Evolutionary conservation across 139 green algal genomes (phyloP).

Genomic region (Chlamydomonas eustigma): DNA sequence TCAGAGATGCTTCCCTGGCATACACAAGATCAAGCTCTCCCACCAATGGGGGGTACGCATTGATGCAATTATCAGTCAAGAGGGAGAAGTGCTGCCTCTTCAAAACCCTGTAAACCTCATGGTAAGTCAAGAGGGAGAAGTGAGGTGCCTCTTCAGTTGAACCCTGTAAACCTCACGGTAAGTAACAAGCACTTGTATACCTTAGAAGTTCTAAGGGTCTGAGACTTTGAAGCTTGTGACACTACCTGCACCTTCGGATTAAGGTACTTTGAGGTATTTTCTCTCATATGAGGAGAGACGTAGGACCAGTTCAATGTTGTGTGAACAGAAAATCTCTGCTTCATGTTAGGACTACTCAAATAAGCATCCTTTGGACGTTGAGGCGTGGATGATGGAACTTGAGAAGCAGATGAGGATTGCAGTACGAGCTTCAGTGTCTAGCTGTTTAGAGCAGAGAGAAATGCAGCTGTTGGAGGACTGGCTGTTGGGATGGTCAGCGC

Average conservation of each 20-base stretch:
- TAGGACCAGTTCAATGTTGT: too few relatives aligned
- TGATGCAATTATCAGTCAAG: slow-evolving; percentile 28
- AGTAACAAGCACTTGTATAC: too few relatives aligned
- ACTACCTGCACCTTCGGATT: too few relatives aligned
- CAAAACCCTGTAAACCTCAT: slow-evolving; percentile 24
- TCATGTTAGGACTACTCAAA: not conserved
- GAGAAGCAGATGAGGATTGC: slow-evolving; percentile 32
- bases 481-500: slow-evolving; percentile 27
- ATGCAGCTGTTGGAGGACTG: slow-evolving; percentile 3
- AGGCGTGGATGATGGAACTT: slow-evolving; percentile 35
- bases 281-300: too few relatives aligned
- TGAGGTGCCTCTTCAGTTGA: not conserved
- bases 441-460: slow-evolving; percentile 14
- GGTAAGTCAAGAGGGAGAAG: slow-evolving; percentile 8
- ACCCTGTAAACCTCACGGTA: not conserved
- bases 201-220: too few relatives aligned
- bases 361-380: slow-evolving; percentile 17
- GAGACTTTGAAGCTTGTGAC: too few relatives aligned
- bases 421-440: slow-evolving; percentile 7
- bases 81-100: slow-evolving; percentile 33
- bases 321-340: too few relatives aligned
- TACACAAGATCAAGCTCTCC: slow-evolving; percentile 15
- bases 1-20: slow-evolving; percentile 39
- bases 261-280: too few relatives aligned
- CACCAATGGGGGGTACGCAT: slow-evolving; percentile 24